Percentiles rank a stretch among this genome's conserved stretches.
Conservation (phyloP, 352 stramenopile species). For the Globisporangium perplexum region DNA sequence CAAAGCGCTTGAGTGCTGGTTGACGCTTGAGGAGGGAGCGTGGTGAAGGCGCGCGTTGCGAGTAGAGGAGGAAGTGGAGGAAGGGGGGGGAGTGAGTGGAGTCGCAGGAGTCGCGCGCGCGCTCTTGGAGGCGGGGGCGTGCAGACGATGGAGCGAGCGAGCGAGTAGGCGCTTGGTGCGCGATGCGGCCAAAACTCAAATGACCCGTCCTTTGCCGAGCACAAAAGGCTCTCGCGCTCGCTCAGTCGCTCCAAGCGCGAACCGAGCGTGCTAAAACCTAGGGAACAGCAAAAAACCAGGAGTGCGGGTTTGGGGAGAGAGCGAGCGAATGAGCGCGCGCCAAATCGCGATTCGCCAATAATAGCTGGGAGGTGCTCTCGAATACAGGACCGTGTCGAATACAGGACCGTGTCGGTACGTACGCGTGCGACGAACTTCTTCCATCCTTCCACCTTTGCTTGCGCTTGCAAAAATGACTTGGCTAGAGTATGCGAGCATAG, state of each 20-base stretch:
- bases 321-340: slow-evolving; percentile 11
- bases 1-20: no score
- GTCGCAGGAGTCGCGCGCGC: not conserved
- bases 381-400: slow-evolving; percentile 7
- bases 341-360: not conserved
- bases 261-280: slow-evolving; percentile 3
- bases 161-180: slow-evolving; percentile 24
- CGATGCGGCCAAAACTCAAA: slow-evolving; percentile 63
- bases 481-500: no score
- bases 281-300: slow-evolving; percentile 10
- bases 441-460: slow-evolving; percentile 8
- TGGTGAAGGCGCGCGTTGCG: not conserved
- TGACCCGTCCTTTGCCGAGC: slow-evolving; percentile 28
- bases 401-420: slow-evolving; percentile 1
- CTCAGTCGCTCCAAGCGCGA: not conserved
- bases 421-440: slow-evolving; percentile 17
- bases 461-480: slow-evolving; percentile 6
- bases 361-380: not conserved
- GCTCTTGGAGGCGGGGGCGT: not conserved
- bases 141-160: slow-evolving; percentile 5
- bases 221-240: not conserved
- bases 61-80: not conserved
- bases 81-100: slow-evolving; percentile 1
- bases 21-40: not conserved
- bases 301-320: not conserved